Evolutionary conservation across 2,329 filamentous ascomycete species (phyloP).

Genomic region (Penicillium sp.): DNA sequence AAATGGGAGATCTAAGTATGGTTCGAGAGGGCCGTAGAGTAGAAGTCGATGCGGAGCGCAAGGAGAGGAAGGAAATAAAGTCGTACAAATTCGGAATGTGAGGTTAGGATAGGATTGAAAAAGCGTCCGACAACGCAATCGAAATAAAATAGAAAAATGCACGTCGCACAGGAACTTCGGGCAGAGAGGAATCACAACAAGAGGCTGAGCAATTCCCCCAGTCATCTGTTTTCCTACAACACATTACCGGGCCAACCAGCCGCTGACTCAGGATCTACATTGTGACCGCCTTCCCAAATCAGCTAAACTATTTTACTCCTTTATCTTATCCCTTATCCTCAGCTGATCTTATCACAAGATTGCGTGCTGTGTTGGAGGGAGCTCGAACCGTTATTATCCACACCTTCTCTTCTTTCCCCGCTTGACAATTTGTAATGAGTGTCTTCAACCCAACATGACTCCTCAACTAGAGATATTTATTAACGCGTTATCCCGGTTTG

Average conservation of each 20-base stretch:
- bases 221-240: slow-evolving; percentile 43
- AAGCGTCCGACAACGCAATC: slow-evolving; percentile 8
- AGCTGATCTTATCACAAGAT: slow-evolving; percentile 30
- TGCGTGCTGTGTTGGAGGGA: neutral
- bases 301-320: neutral
- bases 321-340: slow-evolving; percentile 15
- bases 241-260: slow-evolving; percentile 43
- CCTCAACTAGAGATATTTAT: slow-evolving; percentile 39
- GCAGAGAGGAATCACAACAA: slow-evolving; percentile 22
- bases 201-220: slow-evolving; percentile 24
- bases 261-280: slow-evolving; percentile 25
- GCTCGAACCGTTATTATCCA: neutral
- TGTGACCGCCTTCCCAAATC: slow-evolving; percentile 25
- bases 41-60: slow-evolving; percentile 5
- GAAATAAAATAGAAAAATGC: slow-evolving; percentile 12
- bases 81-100: slow-evolving; percentile 11
- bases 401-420: neutral
- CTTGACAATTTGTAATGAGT: slow-evolving; percentile 7
- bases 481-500: slow-evolving; percentile 45
- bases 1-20: neutral
- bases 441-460: slow-evolving; percentile 21
- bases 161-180: slow-evolving; percentile 15
- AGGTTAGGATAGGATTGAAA: slow-evolving; percentile 11
- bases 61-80: slow-evolving; percentile 7
- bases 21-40: neutral